phyloP scores from a whole-genome alignment of 139 green algal species.

The Chlorella sp. region DNA sequence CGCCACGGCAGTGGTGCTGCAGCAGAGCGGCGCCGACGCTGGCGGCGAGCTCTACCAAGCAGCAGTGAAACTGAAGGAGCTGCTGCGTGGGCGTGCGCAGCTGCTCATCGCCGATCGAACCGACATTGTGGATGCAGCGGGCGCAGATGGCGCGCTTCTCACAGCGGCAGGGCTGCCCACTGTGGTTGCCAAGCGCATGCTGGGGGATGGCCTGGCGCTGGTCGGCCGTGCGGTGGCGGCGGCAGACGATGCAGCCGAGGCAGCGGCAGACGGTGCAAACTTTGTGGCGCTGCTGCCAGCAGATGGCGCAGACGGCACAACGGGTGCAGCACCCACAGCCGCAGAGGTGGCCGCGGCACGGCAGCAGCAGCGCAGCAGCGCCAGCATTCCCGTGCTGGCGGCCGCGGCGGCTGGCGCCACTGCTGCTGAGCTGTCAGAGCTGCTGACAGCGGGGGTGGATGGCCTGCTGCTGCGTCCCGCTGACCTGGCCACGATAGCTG shows the following conservation, averaged over 20 bases:
- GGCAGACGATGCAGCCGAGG: constrained; percentile 53
- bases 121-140: constrained; percentile 88
- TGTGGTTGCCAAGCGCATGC: constrained; percentile 87
- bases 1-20: constrained; percentile 73
- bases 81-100: constrained; percentile 76
- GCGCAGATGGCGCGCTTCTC: constrained; percentile 89
- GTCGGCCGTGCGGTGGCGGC: constrained; percentile 71
- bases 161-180: constrained; percentile 80
- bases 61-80: constrained; percentile 69
- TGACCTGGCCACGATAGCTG: constrained; percentile 39
- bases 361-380: constrained; percentile 68
- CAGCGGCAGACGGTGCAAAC: constrained; percentile 83
- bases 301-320: constrained; percentile 6
- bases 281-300: constrained; percentile 71
- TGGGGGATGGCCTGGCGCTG: constrained; percentile 59
- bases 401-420: constrained; percentile 18
- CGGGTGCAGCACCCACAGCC: not conserved
- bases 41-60: constrained; percentile 83
- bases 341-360: constrained; percentile 43
- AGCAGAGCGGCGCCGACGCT: constrained; percentile 23
- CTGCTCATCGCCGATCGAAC: constrained; percentile 88
- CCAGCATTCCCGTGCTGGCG: constrained; percentile 62
- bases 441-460: constrained; percentile 49
- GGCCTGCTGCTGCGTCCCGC: constrained; percentile 46
- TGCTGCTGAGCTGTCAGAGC: not conserved